A percentile compares a stretch with the other conserved stretches of the same genome.
phyloP scores from a whole-genome alignment of 129 eudicot species.

The Deinandra increscens region DNA sequence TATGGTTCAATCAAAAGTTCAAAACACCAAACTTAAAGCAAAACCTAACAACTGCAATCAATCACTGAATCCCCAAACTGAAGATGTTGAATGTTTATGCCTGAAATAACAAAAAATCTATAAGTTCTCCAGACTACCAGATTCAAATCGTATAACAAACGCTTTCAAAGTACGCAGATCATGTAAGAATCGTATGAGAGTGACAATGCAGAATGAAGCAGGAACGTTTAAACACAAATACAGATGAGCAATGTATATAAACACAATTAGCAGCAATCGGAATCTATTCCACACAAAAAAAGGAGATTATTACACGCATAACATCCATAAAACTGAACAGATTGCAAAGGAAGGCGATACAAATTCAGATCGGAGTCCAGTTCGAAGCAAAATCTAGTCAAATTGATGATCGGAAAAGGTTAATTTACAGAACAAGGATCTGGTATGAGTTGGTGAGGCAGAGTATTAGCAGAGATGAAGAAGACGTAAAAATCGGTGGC shows the following conservation, averaged over 20 bases:
- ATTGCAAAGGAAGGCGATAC: not conserved
- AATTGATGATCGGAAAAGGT: conserved; percentile 13
- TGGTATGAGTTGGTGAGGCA: conserved; percentile 6
- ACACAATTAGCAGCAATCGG: not conserved
- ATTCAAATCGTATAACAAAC: not conserved
- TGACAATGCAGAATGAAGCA: conserved; percentile 18
- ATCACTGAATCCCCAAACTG: conserved; percentile 19
- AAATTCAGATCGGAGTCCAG: conserved; percentile 32
- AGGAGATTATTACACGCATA: not conserved
- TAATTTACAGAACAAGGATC: conserved; percentile 9
- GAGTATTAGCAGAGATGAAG: conserved; percentile 23
- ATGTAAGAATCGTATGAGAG: not conserved
- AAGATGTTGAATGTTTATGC: conserved; percentile 18
- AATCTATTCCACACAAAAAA: conserved; percentile 9
- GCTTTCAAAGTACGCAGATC: conserved; percentile 14
- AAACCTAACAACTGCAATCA: conserved; percentile 20
- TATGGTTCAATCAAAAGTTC: conserved; percentile 7
- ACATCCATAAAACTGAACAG: conserved; percentile 9
- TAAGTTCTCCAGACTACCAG: conserved; percentile 11
- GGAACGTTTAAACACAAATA: not conserved
- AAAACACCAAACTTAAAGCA: conserved; percentile 16
- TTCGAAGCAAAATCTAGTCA: conserved; percentile 20
- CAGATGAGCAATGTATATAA: not conserved
- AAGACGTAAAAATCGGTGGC: not conserved
- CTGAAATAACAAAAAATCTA: conserved; percentile 27